phyloP scores from a whole-genome alignment of 805 yeast species.

The Lipomyces spencermartinsiae region DNA sequence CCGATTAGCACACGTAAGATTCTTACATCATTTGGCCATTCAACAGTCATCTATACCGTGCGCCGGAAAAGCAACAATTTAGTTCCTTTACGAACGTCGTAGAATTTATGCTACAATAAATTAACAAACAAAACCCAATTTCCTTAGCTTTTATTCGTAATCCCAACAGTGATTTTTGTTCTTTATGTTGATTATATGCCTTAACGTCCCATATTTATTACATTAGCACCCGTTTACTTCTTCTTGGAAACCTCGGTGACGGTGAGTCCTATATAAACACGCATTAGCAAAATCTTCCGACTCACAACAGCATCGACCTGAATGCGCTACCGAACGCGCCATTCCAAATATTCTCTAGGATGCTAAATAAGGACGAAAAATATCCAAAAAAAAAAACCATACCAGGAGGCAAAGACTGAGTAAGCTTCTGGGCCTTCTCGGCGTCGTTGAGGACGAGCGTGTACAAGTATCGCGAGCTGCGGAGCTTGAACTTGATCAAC shows the following conservation, averaged over 20 bases:
- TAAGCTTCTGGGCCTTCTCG: conserved; percentile 95
- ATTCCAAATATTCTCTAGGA: too few relatives aligned
- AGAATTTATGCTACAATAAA: conserved; percentile 10
- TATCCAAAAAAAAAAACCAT: conserved; percentile 11
- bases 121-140: conserved; percentile 3
- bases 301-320: background rate
- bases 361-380: too few relatives aligned
- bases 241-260: conserved; percentile 34
- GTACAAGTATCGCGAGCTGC: conserved; percentile 94
- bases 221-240: conserved; percentile 3
- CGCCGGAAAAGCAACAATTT: background rate
- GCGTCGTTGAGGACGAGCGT: conserved; percentile 94
- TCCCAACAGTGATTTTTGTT: background rate
- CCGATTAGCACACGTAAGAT: too few relatives aligned
- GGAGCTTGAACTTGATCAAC: conserved; percentile 98
- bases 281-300: background rate
- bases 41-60: background rate
- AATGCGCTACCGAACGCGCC: background rate
- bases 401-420: conserved; percentile 93
- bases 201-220: background rate
- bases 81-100: background rate
- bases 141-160: conserved; percentile 15
- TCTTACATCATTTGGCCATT: background rate
- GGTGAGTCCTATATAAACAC: conserved; percentile 27
- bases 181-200: background rate